A percentile compares a stretch with the other conserved stretches of the same genome.
phyloP scores from a whole-genome alignment of 108 stramenopile genomes.

The Nitzschia putrida region DNA sequence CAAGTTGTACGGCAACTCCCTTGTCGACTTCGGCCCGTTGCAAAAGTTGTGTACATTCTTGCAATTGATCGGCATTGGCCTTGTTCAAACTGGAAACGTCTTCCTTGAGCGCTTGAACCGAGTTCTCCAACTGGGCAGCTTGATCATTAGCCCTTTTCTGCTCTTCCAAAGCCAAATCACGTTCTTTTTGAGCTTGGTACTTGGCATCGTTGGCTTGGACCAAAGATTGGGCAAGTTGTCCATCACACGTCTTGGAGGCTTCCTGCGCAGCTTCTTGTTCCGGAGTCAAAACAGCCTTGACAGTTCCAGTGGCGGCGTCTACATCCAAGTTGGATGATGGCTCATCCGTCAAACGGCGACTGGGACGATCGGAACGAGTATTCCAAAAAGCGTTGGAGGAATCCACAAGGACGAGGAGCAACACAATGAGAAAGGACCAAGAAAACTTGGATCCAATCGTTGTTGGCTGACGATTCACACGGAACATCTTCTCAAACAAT shows the following conservation, averaged over 20 bases:
- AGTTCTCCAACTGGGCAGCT: conserved; percentile 1
- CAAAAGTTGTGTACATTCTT: neutral
- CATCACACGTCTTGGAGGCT: conserved; percentile 23
- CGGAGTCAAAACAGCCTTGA: neutral
- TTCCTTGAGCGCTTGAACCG: neutral
- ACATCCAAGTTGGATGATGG: conserved; percentile 5
- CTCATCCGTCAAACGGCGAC: conserved; percentile 18
- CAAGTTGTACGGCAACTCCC: neutral
- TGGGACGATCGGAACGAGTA: neutral
- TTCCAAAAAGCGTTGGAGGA: too few relatives aligned
- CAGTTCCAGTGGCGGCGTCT: conserved; percentile 35
- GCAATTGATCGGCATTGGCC: neutral
- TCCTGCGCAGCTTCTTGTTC: neutral
- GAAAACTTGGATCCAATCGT: too few relatives aligned
- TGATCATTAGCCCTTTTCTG: conserved; percentile 3
- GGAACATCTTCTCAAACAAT: too few relatives aligned
- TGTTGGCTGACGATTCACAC: too few relatives aligned
- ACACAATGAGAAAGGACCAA: too few relatives aligned
- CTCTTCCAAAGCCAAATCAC: conserved; percentile 11
- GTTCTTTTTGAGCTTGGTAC: conserved; percentile 11
- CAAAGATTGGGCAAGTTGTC: conserved; percentile 28
- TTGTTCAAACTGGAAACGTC: neutral
- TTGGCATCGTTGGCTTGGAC: conserved; percentile 28
- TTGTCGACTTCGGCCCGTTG: neutral
- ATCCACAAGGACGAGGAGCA: too few relatives aligned